Evolutionary conservation across 2,329 filamentous ascomycete genomes (phyloP).

Genomic region (Claviceps cyperi): DNA sequence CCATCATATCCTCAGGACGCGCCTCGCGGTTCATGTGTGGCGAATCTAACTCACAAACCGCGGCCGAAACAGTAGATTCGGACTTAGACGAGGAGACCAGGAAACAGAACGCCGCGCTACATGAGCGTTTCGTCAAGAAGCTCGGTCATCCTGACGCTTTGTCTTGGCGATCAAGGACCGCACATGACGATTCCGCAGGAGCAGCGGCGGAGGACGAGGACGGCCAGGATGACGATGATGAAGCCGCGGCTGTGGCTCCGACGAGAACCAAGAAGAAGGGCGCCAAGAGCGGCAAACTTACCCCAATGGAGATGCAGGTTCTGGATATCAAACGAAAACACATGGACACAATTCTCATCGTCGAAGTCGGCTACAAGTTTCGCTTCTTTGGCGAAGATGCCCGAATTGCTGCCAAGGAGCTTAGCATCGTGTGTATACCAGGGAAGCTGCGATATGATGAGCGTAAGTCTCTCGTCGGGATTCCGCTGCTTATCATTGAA

Average conservation of each 20-base stretch:
- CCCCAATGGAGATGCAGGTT: constrained; percentile 86
- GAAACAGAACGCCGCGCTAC: constrained; percentile 54
- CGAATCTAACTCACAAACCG: constrained; percentile 25
- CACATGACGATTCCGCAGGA: constrained; percentile 37
- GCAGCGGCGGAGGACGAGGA: constrained; percentile 42
- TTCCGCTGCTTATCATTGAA: background rate
- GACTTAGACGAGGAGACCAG: constrained; percentile 36
- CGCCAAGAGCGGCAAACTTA: constrained; percentile 61
- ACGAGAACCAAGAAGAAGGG: constrained; percentile 51
- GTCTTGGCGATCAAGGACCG: constrained; percentile 44
- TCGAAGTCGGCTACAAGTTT: constrained; percentile 97
- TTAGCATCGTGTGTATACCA: constrained; percentile 92
- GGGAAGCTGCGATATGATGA: constrained; percentile 93
- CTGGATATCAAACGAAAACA: constrained; percentile 88
- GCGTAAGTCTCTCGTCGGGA: constrained; percentile 31
- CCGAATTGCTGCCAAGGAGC: constrained; percentile 70
- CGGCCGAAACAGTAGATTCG: constrained; percentile 22
- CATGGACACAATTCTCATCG: constrained; percentile 75
- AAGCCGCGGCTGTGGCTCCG: constrained; percentile 27
- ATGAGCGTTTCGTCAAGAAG: constrained; percentile 78
- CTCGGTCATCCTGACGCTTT: constrained; percentile 77
- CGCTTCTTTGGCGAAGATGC: constrained; percentile 95
- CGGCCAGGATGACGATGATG: constrained; percentile 36
- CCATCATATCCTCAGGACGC: constrained; percentile 18
- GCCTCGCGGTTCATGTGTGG: constrained; percentile 40